Conservation (phyloP, 1,284 basidiomycete species). For the Cryptococcus floricola region DNA sequence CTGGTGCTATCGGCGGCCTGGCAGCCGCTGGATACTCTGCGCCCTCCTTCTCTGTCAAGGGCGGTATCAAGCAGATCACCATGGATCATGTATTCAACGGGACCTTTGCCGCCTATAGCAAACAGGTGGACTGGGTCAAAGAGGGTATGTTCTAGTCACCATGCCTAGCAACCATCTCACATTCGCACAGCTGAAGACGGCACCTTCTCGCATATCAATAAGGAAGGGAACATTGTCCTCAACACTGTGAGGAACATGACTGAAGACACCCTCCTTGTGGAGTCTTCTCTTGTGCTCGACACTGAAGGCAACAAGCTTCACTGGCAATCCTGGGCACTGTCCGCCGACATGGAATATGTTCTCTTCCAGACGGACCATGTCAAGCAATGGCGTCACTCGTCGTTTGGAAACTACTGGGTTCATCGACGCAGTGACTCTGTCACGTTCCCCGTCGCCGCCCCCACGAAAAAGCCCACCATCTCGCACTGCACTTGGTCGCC, state of each 20-base stretch:
- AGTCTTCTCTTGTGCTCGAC: constrained; percentile 30
- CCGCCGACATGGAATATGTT: constrained; percentile 80
- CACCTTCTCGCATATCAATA: constrained; percentile 64
- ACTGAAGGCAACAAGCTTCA: constrained; percentile 54
- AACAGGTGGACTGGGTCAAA: constrained; percentile 70
- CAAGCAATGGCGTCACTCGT: constrained; percentile 93
- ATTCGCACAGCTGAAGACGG: constrained; percentile 67
- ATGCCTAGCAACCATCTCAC: background rate
- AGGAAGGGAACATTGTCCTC: constrained; percentile 64
- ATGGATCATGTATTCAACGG: constrained; percentile 88
- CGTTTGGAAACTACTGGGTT: constrained; percentile 82
- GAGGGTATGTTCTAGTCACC: constrained; percentile 60
- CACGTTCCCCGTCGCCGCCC: constrained; percentile 66
- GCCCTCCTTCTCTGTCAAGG: constrained; percentile 43
- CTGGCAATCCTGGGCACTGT: constrained; percentile 69
- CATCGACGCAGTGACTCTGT: constrained; percentile 61
- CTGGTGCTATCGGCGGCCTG: constrained; percentile 39
- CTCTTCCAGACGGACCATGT: constrained; percentile 67
- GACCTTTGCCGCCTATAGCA: constrained; percentile 60
- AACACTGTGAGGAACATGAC: constrained; percentile 64
- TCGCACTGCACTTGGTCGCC: constrained; percentile 82
- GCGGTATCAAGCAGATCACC: constrained; percentile 64
- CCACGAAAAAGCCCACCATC: constrained; percentile 59
- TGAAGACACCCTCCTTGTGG: constrained; percentile 33
- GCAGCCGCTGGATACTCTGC: constrained; percentile 42